Conservation (phyloP, 768 basidiomycete genomes). For the Amyloporia xantha region DNA sequence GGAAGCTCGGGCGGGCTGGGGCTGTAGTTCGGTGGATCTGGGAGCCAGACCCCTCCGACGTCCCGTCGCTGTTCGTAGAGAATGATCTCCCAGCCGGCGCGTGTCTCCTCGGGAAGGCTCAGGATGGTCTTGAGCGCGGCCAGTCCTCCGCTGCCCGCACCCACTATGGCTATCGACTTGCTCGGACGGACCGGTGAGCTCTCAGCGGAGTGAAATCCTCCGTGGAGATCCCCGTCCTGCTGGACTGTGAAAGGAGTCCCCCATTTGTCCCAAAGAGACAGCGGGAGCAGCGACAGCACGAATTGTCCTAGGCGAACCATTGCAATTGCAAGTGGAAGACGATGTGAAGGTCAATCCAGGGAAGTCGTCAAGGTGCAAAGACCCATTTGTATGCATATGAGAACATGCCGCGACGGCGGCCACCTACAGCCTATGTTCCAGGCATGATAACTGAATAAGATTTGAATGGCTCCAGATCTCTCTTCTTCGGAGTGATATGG, state of each 20-base stretch:
- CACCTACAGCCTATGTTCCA: not conserved
- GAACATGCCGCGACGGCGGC: not conserved
- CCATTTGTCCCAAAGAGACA: slow-evolving; percentile 2
- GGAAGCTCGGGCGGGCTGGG: slow-evolving; percentile 41
- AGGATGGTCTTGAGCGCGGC: slow-evolving; percentile 42
- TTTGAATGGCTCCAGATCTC: slow-evolving; percentile 9
- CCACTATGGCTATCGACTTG: slow-evolving; percentile 52
- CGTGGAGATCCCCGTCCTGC: not conserved
- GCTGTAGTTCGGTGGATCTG: slow-evolving; percentile 24
- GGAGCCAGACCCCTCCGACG: slow-evolving; percentile 54
- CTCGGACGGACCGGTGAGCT: slow-evolving; percentile 4
- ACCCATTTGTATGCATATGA: not conserved
- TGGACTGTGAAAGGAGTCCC: not conserved
- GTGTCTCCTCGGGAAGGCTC: slow-evolving; percentile 36
- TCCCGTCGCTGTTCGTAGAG: slow-evolving; percentile 46
- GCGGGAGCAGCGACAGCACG: slow-evolving; percentile 11
- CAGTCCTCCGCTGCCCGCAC: slow-evolving; percentile 51
- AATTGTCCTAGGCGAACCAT: slow-evolving; percentile 13
- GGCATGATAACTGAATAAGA: not conserved
- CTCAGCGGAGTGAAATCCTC: not conserved
- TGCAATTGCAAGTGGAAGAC: not conserved
- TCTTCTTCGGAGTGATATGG: slow-evolving; percentile 14
- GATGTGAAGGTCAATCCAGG: not conserved
- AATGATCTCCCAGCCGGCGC: slow-evolving; percentile 38
- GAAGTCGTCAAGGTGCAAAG: not conserved